Evolutionary conservation across 2,329 filamentous ascomycete species (phyloP), one percentile per base, ranked within the genome.

Genomic region (Colletotrichum lupini): DNA sequence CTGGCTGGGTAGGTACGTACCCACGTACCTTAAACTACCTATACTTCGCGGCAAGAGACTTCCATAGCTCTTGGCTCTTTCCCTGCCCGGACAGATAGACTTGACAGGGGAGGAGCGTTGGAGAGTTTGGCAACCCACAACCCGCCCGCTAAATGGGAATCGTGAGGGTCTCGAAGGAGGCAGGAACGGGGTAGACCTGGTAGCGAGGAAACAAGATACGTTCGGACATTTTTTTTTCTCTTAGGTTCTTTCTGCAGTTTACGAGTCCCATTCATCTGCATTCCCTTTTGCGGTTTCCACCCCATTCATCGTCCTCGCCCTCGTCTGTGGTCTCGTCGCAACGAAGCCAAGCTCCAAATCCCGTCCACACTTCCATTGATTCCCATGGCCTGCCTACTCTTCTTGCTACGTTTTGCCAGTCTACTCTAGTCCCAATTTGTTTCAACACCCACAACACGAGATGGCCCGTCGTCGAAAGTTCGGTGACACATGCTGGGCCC

Each of bases 211-310:
- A 73, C 71, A 71, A 61, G 46, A 56, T 46, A 19, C 61, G 67
- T 73, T 73, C 67, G 71, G 71, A 66, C 71, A 73, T 65, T 73
- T 71, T 73, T 73, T 66, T n/a, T 37, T 19, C 30, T 73, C 64
- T 58, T 35, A 35, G 32, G 11, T 5, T 35, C 32, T 42, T 24
- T 57, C 32, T 22, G 22, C 30, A 26, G 37, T 42, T 16, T 42
- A 42, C 37, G 37, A 42, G 22, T 30, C 37, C 42, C 46, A n/a
- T 19, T 32, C 53, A n/a, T 19, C 58, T 37, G 19, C 56, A 22
- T 35, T 37, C 16, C 19, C 32, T 19, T 19, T 42, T 56, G 42
- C 26, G n/a, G 30, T 60, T 32, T 22, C 12, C 42, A n/a, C 22
- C 28, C 9, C 42, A 12, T 24, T 19, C 26, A 46, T 28, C 19